Base-by-base conservation (phyloP, 106 monocot genomes). In the Dendrobium nobile region DNA sequence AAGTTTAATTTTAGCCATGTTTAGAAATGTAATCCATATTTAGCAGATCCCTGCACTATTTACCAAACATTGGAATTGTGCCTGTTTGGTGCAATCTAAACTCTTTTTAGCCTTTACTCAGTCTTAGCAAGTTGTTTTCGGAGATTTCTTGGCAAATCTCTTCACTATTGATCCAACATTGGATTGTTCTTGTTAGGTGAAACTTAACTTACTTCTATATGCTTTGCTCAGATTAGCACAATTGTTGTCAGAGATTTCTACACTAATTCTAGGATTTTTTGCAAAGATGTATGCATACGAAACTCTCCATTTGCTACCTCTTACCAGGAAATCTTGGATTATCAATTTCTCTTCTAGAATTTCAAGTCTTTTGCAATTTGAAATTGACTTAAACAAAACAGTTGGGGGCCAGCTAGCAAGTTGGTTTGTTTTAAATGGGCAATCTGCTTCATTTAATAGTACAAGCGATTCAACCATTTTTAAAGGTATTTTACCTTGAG, bases 21-120 rank as follows among this genome's bases (percentile, higher is more conserved):
- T 37, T 37, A 98, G 94, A 89, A 88, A 91, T 99, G 98, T 81
- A 84, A 92, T 88, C 95, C 98, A 67, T 99, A 83, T 79, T 90
- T 95, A 67, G 89, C 82, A 16, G 85, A 89, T 5, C 37, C 37
- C 37, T 37, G 37, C 37, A 37, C 37, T 37, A 37, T 37, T 37
- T 2, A 37, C 37, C 37, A 37, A 37, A 37, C 37, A 37, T 37
- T 3, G 37, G 3, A 37, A 37, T 37, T 37, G 37, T 37, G 37
- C 37, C 37, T 37, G 37, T 37, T 37, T 37, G 37, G 37, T 37
- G 37, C 37, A 37, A 37, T 2, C 3, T 2, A 37, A 37, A 37
- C 37, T 3, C 37, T 37, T 37, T 37, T 37, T 37, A 37, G 37
- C n/a, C 37, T 37, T 37, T 37, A 37, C 37, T 37, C 3, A 37